A percentile compares a stretch with the other conserved stretches of the same genome.
Evolutionary conservation across 176 grass and related monocot species (phyloP).

Genomic region (Elymus sibiricus): DNA sequence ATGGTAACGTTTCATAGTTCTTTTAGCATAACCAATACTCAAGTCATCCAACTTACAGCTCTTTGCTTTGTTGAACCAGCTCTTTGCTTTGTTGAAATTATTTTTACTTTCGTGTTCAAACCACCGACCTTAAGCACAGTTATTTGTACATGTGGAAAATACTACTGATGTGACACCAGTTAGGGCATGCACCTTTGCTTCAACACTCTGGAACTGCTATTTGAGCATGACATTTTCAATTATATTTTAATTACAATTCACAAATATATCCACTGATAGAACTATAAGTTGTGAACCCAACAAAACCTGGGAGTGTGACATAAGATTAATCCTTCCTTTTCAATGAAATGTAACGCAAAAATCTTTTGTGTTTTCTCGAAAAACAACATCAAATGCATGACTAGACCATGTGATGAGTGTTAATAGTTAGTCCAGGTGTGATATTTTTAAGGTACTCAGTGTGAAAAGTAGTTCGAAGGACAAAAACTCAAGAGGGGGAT

Average conservation of each 20-base stretch:
- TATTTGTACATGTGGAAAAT: neutral
- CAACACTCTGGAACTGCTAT: neutral
- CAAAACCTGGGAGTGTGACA: neutral
- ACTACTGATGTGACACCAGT: neutral
- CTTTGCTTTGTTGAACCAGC: neutral
- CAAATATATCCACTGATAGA: neutral
- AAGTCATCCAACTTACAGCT: neutral
- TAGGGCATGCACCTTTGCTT: neutral
- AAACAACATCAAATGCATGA: neutral
- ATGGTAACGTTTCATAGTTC: neutral
- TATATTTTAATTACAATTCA: constrained; percentile 1
- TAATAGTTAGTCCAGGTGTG: constrained; percentile 7
- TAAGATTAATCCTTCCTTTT: neutral
- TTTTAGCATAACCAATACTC: constrained; percentile 3
- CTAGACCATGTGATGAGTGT: neutral
- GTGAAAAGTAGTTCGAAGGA: neutral
- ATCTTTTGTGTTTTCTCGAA: too few species aligned
- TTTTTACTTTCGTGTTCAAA: neutral
- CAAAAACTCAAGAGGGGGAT: neutral
- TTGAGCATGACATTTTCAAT: neutral
- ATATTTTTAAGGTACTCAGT: constrained; percentile 9
- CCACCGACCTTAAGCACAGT: neutral
- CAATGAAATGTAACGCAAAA: too few species aligned
- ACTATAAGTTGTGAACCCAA: neutral
- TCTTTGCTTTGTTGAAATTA: neutral